Evolutionary conservation across 305 asterid genomes (phyloP), one percentile per base, ranked within the genome.

Genomic region (Fraxinus albicans): DNA sequence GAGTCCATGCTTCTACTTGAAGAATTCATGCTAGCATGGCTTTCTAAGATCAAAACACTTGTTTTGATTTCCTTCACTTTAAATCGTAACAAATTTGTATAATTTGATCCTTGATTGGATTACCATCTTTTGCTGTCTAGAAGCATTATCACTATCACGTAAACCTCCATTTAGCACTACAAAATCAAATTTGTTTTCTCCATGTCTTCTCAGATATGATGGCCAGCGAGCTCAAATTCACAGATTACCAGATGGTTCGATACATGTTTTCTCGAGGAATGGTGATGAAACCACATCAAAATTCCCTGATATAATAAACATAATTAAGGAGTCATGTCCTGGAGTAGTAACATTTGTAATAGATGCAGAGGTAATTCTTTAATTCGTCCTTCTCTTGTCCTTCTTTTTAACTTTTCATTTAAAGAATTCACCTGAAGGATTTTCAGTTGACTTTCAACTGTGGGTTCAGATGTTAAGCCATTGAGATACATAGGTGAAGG

Each of bases 181-280:
- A 34, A 70, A 78, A 84, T 42, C 13, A 42, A 79, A 19, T 76
- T 58, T 76, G 47, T 27, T 84, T 82, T 63, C 42, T 38, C 60
- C 12, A 53, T 87, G 80, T 82, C 75, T 83, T 87, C 86, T 79
- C 90, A 95, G 99, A 85, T 95, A 95, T 88, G 99, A 95, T 88
- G 99, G 99, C 86, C 99, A 95, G 87, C 95, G 99, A 82, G 99
- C 97, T 80, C 98, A 94, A 79, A 91, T 95, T 82, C 99, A 95
- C 89, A 86, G 90, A 88, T 83, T 90, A 34, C 84, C 86, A 73
- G 95, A 91, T 89, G 97, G 99, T 78, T 91, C 97, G 42, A 53
- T 95, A 73, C 94, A 81, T 77, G 88, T 95, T 79, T 95, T 91
- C 88, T 95, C 99, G 34, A 90, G 99, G 84, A 94, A 94, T 85